Evolutionary conservation across 2,329 filamentous ascomycete genomes (phyloP).

Genomic region (Aschersonia sp.): DNA sequence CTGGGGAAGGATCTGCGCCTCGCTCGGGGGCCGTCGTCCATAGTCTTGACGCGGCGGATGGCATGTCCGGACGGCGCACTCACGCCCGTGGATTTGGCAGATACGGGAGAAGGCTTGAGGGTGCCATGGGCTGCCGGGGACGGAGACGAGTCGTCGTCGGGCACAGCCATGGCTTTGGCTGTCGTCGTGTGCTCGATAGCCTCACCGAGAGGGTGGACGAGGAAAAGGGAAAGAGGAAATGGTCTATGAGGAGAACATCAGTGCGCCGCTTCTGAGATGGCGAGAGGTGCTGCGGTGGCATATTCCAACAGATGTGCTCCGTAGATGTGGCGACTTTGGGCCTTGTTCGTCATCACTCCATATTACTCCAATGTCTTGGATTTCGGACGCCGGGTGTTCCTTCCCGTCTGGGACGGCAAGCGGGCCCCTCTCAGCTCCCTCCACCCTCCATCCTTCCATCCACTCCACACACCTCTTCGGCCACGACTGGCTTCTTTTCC

Average conservation of each 20-base stretch:
- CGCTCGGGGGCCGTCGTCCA: constrained; percentile 18
- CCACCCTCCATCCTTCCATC: background rate
- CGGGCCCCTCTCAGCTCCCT: background rate
- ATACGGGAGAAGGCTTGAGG: background rate
- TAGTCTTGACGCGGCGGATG: constrained; percentile 25
- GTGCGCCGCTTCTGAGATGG: too few relatives aligned
- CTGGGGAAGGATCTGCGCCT: constrained; percentile 6
- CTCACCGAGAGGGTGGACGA: background rate
- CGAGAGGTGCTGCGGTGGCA: too few relatives aligned
- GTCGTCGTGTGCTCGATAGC: background rate
- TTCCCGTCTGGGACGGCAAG: background rate
- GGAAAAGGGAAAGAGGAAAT: background rate
- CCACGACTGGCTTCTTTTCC: too few relatives aligned
- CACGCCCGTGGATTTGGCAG: constrained; percentile 3
- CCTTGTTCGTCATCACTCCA: too few relatives aligned
- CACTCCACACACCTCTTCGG: background rate
- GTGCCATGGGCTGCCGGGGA: background rate
- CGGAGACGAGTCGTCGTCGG: constrained; percentile 7
- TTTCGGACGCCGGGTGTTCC: background rate
- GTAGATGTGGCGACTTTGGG: too few relatives aligned
- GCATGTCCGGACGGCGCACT: constrained; percentile 16
- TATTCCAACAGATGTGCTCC: too few relatives aligned
- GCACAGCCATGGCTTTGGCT: constrained; percentile 3
- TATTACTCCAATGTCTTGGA: background rate
- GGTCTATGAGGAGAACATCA: too few relatives aligned